phyloP scores from a whole-genome alignment of 2,329 filamentous ascomycete species.

The Ophiostoma novo-ulmi region DNA sequence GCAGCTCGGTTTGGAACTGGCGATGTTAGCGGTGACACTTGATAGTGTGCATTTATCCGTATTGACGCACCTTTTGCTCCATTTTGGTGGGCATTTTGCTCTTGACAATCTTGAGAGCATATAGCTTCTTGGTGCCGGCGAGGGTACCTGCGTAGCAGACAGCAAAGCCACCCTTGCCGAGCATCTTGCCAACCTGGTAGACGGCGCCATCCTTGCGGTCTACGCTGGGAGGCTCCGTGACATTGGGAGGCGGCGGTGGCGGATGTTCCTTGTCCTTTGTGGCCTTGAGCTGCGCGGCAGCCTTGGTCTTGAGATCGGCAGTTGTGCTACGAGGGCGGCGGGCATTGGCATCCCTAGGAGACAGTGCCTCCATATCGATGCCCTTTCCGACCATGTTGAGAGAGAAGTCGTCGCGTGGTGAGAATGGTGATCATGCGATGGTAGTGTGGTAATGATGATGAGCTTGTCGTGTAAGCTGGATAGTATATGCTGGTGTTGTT shows the following conservation, averaged over 20 bases:
- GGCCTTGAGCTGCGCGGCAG: slow-evolving; percentile 49
- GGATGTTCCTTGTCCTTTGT: slow-evolving; percentile 62
- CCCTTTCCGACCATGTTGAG: slow-evolving; percentile 44
- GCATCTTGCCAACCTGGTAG: slow-evolving; percentile 67
- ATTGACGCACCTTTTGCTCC: slow-evolving; percentile 65
- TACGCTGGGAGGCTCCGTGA: slow-evolving; percentile 58
- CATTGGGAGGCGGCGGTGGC: slow-evolving; percentile 56
- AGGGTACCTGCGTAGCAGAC: slow-evolving; percentile 72
- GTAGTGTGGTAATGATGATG: background rate
- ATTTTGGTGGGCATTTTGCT: slow-evolving; percentile 77
- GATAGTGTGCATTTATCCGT: background rate
- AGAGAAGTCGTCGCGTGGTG: background rate
- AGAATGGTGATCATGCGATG: background rate
- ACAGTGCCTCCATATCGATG: slow-evolving; percentile 58
- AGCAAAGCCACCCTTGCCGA: slow-evolving; percentile 78
- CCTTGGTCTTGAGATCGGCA: slow-evolving; percentile 51
- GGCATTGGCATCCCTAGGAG: slow-evolving; percentile 60
- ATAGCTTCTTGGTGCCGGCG: slow-evolving; percentile 60
- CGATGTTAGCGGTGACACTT: background rate
- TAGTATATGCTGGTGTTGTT: slow-evolving; percentile 4
- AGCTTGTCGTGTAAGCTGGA: background rate
- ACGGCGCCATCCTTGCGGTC: slow-evolving; percentile 65
- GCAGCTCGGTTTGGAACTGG: slow-evolving; percentile 74
- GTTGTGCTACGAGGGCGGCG: slow-evolving; percentile 43
- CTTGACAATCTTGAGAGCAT: slow-evolving; percentile 77